Conservation (phyloP, 805 yeast genomes). For the Kazachstania kunashirensis region DNA sequence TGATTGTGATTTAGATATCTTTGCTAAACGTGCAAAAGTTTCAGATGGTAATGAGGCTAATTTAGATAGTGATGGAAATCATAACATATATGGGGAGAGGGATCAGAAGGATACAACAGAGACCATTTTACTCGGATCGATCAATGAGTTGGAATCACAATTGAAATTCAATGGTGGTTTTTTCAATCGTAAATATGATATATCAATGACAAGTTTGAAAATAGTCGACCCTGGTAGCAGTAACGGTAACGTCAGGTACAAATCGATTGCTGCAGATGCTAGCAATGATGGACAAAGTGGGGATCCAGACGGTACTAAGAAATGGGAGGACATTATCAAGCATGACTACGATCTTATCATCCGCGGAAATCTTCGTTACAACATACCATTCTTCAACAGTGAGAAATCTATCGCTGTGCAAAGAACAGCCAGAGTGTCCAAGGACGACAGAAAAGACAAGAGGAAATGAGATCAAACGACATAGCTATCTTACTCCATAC, state of each 20-base stretch:
- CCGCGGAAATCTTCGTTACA: constrained; percentile 72
- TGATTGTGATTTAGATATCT: constrained; percentile 70
- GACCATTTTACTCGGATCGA: constrained; percentile 69
- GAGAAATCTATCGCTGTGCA: constrained; percentile 53
- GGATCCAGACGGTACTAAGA: constrained; percentile 31
- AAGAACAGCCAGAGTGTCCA: constrained; percentile 38
- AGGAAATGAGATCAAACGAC: too few species aligned
- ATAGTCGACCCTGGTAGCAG: constrained; percentile 59
- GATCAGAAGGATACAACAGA: constrained; percentile 23
- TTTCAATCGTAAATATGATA: constrained; percentile 48
- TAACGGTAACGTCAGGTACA: too few species aligned
- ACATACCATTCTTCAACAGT: constrained; percentile 51
- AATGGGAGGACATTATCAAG: constrained; percentile 66
- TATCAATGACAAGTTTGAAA: constrained; percentile 61
- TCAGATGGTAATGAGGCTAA: neutral
- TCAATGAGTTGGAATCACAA: constrained; percentile 58
- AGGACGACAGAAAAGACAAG: constrained; percentile 1
- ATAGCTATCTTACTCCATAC: too few species aligned
- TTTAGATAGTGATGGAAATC: neutral
- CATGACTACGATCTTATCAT: constrained; percentile 81
- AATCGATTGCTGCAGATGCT: constrained; percentile 9
- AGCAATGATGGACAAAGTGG: constrained; percentile 18
- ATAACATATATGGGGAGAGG: constrained; percentile 11
- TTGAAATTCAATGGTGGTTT: constrained; percentile 69
- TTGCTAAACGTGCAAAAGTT: constrained; percentile 48